Conservation (phyloP, 176 grass and related monocot species). For the sorghum (Sorghum bicolor) region DNA sequence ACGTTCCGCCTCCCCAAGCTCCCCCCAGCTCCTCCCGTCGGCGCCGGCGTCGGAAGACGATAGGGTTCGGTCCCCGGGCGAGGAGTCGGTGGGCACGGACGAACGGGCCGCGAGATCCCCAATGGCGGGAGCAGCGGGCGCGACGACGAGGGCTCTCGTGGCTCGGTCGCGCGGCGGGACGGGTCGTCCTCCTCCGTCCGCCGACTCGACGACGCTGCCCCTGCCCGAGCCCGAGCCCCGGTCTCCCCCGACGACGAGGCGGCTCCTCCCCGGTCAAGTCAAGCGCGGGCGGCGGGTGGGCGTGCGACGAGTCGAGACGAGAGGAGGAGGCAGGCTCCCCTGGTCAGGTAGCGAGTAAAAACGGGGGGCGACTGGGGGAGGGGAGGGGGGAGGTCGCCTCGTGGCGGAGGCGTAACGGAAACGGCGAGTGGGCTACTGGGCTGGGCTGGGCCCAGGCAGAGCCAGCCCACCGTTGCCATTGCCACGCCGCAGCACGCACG, state of each 20-base stretch:
- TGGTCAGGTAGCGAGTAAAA: too few species aligned
- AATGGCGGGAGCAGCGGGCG: background rate
- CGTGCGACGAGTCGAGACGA: background rate
- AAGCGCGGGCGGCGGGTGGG: background rate
- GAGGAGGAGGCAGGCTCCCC: background rate
- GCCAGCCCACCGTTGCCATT: background rate
- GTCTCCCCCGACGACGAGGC: background rate
- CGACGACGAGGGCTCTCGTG: background rate
- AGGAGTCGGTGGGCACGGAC: background rate
- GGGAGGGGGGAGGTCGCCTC: background rate
- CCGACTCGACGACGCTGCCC: background rate
- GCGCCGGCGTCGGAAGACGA: background rate
- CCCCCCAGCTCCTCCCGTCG: background rate
- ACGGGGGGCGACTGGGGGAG: background rate
- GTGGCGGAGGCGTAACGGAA: background rate
- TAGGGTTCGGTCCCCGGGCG: background rate
- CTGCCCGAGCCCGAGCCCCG: background rate
- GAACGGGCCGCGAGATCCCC: conserved; percentile 34
- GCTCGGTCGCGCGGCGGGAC: background rate
- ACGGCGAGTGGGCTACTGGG: background rate
- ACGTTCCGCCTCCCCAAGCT: background rate
- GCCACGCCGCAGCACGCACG: background rate
- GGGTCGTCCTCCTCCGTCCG: background rate
- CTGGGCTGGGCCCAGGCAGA: background rate
- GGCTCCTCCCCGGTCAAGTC: conserved; percentile 18